Base-by-base conservation (phyloP, 2,329 filamentous ascomycete species). In the Penicillium aurantiogriseum region DNA sequence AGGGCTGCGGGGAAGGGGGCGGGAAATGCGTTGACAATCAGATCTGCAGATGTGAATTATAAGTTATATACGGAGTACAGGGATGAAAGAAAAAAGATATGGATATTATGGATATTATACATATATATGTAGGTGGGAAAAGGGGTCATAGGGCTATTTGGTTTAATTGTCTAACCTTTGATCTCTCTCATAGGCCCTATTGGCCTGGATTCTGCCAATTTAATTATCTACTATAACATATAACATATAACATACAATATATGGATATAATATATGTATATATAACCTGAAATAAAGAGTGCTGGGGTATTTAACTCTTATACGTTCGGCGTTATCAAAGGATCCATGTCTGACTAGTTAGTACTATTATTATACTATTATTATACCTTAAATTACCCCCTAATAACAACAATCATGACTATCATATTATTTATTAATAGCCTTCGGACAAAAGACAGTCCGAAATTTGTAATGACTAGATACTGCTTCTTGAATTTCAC, bases 1-100 rank as follows among this genome's bases (percentile, higher is more conserved):
- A 58, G 48, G 59, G 10, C 59, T 59, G 57, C 59, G 63, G 59
- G 61, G 61, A 59, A 65, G 55, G 57, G 55, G 53, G 39, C 50
- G 19, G 48, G 42, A 55, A 47, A 51, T 50, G 43, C 21, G 51
- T 48, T 45, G 44, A 42, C 51, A 54, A 33, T 54, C 45, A 19
- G 58, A 52, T 60, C 57, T 55, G 54, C 42, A 56, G 31, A 33
- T 15, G 31, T 33, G 31, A 33, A 15, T 33, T 33, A 13, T 33
- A 33, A 15, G 11, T 9, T 29, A 9, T 31, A 54, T 43, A 52
- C 29, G 38, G 27, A 50, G 15, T 36, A 45, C 50, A 52, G 29
- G 39, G 21, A 52, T 33, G 29, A 27, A 36, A 45, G 23, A 27
- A 8, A 10, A 13, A 51, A 29, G n/a, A 27, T 33, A 33, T 31